Base-by-base conservation (phyloP, 2,329 filamentous ascomycete genomes). In the Rutstroemia sp. region DNA sequence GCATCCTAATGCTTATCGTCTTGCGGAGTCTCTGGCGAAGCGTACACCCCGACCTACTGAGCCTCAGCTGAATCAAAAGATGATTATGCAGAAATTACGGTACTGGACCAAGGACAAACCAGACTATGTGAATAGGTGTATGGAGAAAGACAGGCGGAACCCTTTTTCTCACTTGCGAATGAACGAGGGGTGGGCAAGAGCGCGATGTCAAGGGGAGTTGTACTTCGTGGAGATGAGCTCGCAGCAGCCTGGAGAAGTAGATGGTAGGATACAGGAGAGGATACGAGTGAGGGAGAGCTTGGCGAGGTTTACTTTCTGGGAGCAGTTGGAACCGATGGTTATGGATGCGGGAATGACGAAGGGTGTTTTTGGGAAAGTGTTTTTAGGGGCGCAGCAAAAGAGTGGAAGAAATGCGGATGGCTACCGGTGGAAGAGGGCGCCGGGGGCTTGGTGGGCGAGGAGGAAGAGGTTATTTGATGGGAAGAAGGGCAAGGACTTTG, bases 401-500 rank as follows among this genome's bases (percentile, higher is more conserved):
- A 6, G 25, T 37, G 27, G 51, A 42, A 34, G 17, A 42, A 16
- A 7, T 8, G 25, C 12, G 41, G 52, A n/a, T 37, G 30, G 23
- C 12, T 23, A 19, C 45, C 23, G 56, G 8, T 58, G 54, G 57
- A 54, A 39, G 6, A 50, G 61, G 25, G 42, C 10, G 10, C 61
- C 63, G 1, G 60, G 62, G 0, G 49, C 38, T 21, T 65, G 62
- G 63, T 57, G 60, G 59, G 52, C n/a, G 6, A 37, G 23, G 23
- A 58, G 57, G 17, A 59, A 60, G 45, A 44, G 44, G 3, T 21
- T 61, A 5, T 58, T 60, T 46, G 44, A 42, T 10, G 58, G 54
- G 38, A 53, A 48, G 25, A 51, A 23, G 37, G 60, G 58, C 16
- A 58, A 53, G 16, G 17, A 30, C 4, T 60, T 64, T 46, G n/a